phyloP scores from a whole-genome alignment of 2,329 filamentous ascomycete genomes.

The Westerdykella sp. region DNA sequence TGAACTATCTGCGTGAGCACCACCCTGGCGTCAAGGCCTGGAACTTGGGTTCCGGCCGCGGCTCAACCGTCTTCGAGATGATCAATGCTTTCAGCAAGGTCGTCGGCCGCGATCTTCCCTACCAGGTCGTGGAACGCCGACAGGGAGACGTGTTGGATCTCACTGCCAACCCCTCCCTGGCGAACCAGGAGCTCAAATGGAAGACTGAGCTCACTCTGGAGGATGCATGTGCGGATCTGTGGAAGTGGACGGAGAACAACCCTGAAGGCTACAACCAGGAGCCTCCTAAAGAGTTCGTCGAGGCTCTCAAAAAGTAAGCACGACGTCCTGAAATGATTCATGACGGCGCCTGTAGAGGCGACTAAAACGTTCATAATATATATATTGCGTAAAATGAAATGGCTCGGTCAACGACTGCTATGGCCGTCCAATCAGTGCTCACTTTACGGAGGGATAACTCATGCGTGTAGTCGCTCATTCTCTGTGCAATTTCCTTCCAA shows the following conservation, averaged over 20 bases:
- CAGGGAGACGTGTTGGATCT: constrained; percentile 90
- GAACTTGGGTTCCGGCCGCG: constrained; percentile 92
- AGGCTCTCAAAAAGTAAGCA: constrained; percentile 39
- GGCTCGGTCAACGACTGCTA: neutral
- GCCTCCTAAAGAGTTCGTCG: constrained; percentile 76
- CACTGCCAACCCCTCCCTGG: constrained; percentile 81
- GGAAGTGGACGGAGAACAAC: constrained; percentile 97
- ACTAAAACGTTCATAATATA: neutral
- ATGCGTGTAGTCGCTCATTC: too few relatives aligned
- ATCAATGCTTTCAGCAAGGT: constrained; percentile 87
- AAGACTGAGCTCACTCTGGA: constrained; percentile 86
- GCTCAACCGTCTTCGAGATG: constrained; percentile 95
- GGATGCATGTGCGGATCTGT: constrained; percentile 87
- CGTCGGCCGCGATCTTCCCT: constrained; percentile 78
- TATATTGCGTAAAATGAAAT: neutral
- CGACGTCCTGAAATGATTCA: neutral
- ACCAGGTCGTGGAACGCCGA: constrained; percentile 76
- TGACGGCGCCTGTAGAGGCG: neutral
- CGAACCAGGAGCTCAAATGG: constrained; percentile 86
- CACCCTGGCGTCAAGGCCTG: constrained; percentile 88
- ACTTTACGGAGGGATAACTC: too few relatives aligned
- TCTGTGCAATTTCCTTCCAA: too few relatives aligned
- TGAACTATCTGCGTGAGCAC: constrained; percentile 79
- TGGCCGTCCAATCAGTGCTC: too few relatives aligned
- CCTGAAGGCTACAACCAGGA: constrained; percentile 89